phyloP scores from a whole-genome alignment of 2,329 filamentous ascomycete species.

The Myriosclerotinia scirpicola region DNA sequence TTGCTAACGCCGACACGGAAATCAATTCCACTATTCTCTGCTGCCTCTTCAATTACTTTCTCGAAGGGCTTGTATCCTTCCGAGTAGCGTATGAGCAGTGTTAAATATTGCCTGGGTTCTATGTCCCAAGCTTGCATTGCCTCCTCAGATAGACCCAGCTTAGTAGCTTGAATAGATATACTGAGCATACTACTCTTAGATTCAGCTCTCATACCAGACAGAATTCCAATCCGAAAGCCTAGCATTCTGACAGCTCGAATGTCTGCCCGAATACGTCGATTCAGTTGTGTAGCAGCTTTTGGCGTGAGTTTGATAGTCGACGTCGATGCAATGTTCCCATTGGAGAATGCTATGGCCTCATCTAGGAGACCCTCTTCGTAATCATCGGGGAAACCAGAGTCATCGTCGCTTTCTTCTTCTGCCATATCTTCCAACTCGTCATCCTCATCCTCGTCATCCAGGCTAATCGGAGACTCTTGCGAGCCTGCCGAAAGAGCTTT shows the following conservation, averaged over 20 bases:
- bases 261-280: constrained; percentile 55
- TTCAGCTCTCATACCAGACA: constrained; percentile 49
- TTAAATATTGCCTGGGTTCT: constrained; percentile 63
- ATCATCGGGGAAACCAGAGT: constrained; percentile 23
- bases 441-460: constrained; percentile 41
- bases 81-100: constrained; percentile 68
- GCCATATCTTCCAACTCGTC: constrained; percentile 33
- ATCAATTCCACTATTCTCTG: constrained; percentile 45
- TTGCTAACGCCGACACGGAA: constrained; percentile 70
- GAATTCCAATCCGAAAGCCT: constrained; percentile 69
- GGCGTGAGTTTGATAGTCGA: constrained; percentile 24
- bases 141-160: constrained; percentile 72
- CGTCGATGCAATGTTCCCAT: neutral
- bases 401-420: constrained; percentile 31
- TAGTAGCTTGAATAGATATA: constrained; percentile 67
- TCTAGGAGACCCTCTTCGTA: constrained; percentile 38
- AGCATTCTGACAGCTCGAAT: constrained; percentile 59
- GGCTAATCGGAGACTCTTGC: constrained; percentile 31
- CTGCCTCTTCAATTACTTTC: constrained; percentile 48
- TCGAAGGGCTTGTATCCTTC: constrained; percentile 62
- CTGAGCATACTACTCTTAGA: constrained; percentile 54
- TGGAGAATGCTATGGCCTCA: constrained; percentile 13
- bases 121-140: constrained; percentile 77
- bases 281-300: constrained; percentile 26
- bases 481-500: constrained; percentile 31